A percentile compares a stretch with the other conserved stretches of the same genome.
phyloP scores from a whole-genome alignment of 2,329 filamentous ascomycete genomes.

The Cryphonectria japonica region DNA sequence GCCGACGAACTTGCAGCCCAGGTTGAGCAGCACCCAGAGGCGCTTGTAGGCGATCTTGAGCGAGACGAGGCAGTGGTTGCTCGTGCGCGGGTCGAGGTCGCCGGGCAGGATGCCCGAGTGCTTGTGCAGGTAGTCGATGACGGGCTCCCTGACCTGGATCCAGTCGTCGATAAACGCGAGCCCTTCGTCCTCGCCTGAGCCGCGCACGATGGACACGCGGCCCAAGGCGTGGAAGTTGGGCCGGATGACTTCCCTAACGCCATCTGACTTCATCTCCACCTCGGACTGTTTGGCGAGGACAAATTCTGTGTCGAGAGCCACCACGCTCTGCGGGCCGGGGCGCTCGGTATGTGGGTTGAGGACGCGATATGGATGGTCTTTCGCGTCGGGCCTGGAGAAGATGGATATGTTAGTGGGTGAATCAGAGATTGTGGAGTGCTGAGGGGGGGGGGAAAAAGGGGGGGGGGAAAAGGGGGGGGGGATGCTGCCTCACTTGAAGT shows the following conservation, averaged over 20 bases:
- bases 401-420: not conserved
- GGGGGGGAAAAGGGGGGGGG: too few relatives aligned
- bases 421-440: too few relatives aligned
- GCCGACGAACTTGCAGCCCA: constrained; percentile 91
- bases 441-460: not conserved
- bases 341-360: constrained; percentile 64
- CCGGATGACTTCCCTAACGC: constrained; percentile 86
- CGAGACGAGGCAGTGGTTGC: constrained; percentile 79
- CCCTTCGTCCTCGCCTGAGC: constrained; percentile 76
- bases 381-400: constrained; percentile 44
- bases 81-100: constrained; percentile 80
- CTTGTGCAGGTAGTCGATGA: constrained; percentile 93
- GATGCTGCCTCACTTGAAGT: constrained; percentile 55
- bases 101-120: constrained; percentile 89
- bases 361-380: constrained; percentile 61
- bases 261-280: constrained; percentile 94
- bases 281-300: constrained; percentile 91
- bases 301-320: constrained; percentile 95
- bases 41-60: constrained; percentile 97
- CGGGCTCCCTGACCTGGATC: constrained; percentile 85
- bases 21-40: constrained; percentile 92
- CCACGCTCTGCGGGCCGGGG: constrained; percentile 72
- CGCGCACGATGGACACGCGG: constrained; percentile 88
- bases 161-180: constrained; percentile 96
- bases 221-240: constrained; percentile 90